phyloP scores from a whole-genome alignment of 768 basidiomycete genomes.

The Tylopilus subfusipes region DNA sequence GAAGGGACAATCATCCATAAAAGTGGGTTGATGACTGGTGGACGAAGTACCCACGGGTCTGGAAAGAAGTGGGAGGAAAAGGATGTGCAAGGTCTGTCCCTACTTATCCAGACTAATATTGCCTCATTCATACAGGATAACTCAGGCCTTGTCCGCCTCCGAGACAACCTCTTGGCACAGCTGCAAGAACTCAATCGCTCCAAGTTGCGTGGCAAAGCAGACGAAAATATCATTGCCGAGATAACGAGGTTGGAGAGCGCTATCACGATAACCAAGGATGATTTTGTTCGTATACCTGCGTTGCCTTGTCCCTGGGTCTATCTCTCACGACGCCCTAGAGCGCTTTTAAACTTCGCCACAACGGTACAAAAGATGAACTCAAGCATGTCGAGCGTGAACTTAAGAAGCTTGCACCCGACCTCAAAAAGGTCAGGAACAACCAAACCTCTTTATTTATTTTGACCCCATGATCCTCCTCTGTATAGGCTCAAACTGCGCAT shows the following conservation, averaged over 20 bases:
- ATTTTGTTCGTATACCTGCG: conserved; percentile 53
- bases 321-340: conserved; percentile 42
- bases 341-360: conserved; percentile 70
- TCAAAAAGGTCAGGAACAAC: conserved; percentile 55
- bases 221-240: conserved; percentile 74
- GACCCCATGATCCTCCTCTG: background rate
- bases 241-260: conserved; percentile 77
- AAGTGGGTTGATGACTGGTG: conserved; percentile 96
- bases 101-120: conserved; percentile 23
- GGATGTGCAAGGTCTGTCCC: conserved; percentile 73
- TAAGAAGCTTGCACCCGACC: conserved; percentile 61
- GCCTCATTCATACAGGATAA: background rate
- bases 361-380: conserved; percentile 78
- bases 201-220: conserved; percentile 79
- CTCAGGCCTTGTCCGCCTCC: conserved; percentile 52
- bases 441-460: background rate
- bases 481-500: conserved; percentile 54
- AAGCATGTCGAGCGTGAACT: conserved; percentile 75
- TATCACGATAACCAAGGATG: conserved; percentile 74
- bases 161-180: conserved; percentile 69
- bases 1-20: conserved; percentile 98
- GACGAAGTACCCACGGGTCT: conserved; percentile 70
- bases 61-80: conserved; percentile 93
- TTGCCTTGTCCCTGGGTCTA: background rate
- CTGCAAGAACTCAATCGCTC: conserved; percentile 81